Conservation (phyloP, 1,284 basidiomycete genomes). For the Ceratobasidium sp. region DNA sequence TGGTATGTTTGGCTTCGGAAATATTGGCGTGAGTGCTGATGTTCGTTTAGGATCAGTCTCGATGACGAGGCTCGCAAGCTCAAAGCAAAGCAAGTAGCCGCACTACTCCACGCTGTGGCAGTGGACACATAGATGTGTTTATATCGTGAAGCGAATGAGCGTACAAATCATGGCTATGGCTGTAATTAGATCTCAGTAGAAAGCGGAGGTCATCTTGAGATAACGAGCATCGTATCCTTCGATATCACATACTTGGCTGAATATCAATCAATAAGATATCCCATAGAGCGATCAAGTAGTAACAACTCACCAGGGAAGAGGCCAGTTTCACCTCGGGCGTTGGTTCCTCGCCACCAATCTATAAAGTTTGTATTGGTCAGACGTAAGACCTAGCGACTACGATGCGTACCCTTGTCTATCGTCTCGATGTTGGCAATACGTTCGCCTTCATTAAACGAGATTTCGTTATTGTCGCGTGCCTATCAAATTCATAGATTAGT, state of each 20-base stretch:
- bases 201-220: not conserved
- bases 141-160: not conserved
- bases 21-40: not conserved
- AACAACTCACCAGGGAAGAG: constrained; percentile 73
- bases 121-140: not conserved
- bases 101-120: not conserved
- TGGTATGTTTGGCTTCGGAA: constrained; percentile 69
- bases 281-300: too few species aligned
- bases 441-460: constrained; percentile 83
- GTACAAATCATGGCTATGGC: not conserved
- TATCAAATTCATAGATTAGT: constrained; percentile 51
- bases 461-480: constrained; percentile 87
- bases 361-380: not conserved
- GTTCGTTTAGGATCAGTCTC: constrained; percentile 19
- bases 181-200: not conserved
- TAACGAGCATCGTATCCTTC: not conserved
- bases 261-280: not conserved
- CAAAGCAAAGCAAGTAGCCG: constrained; percentile 9
- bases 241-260: not conserved
- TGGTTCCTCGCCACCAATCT: constrained; percentile 82
- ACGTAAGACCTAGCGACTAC: not conserved
- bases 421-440: constrained; percentile 84
- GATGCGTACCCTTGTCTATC: constrained; percentile 73
- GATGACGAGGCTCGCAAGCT: constrained; percentile 15
- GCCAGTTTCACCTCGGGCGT: constrained; percentile 73